Evolutionary conservation across 305 asterid genomes (phyloP).

Genomic region (Caryopteris hybrid): DNA sequence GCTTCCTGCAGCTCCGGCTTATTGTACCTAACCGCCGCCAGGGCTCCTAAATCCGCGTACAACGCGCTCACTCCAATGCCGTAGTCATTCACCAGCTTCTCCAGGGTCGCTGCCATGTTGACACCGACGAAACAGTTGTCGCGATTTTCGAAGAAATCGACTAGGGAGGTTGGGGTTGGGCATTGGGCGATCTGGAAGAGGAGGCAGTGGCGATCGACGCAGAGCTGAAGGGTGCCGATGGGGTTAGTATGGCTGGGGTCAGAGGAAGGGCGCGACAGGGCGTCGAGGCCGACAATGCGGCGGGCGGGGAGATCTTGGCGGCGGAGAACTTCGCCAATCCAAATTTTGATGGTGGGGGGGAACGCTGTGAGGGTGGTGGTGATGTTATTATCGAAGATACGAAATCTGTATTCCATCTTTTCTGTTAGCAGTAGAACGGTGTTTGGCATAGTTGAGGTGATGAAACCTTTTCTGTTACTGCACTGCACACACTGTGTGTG

Average conservation of each 20-base stretch:
- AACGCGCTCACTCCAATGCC: not conserved
- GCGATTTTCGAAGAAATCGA: not conserved
- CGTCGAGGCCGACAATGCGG: conserved; percentile 26
- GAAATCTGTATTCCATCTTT: too few relatives aligned
- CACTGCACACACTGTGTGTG: too few relatives aligned
- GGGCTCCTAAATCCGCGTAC: not conserved
- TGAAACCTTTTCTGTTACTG: too few relatives aligned
- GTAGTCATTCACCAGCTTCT: not conserved
- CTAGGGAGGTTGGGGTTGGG: not conserved
- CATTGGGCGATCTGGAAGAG: too few relatives aligned
- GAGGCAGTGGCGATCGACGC: too few relatives aligned
- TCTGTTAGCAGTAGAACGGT: too few relatives aligned
- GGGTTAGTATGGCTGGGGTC: conserved; percentile 5
- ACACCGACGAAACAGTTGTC: not conserved
- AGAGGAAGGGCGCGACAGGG: conserved; percentile 31
- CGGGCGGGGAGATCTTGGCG: too few relatives aligned
- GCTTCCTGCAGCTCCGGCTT: not conserved
- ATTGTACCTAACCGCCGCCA: not conserved
- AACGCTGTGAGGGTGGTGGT: too few relatives aligned
- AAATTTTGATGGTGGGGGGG: too few relatives aligned
- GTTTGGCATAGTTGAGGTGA: too few relatives aligned
- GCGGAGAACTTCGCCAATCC: too few relatives aligned
- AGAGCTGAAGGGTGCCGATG: conserved; percentile 39
- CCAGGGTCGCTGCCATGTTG: not conserved
- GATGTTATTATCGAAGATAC: too few relatives aligned